Base-by-base conservation (phyloP, 257 asterid species). In the Solanum microdontum region DNA sequence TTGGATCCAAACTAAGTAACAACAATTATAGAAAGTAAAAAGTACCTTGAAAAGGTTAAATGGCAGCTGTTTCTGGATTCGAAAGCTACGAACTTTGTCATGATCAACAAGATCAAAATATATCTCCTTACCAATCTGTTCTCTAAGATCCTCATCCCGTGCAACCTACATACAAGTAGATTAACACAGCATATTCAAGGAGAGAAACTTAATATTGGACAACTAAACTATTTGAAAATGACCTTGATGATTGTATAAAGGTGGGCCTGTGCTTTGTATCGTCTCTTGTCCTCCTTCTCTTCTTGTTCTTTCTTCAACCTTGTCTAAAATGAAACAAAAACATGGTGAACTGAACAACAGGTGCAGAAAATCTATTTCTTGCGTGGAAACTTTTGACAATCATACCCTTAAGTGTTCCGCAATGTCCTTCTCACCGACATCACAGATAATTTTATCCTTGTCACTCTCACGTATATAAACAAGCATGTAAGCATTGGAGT, bases 401-500 rank as follows among this genome's bases (percentile, higher is more conserved):
- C 87, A 90, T 92, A 97, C 99, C 95, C 96, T 91, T 72, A 97
- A 98, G 93, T 97, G 99, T 83, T 97, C 98, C 4, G 99, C 99
- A 76, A 97, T 94, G 92, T 97, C 99, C 91, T 96, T 97, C 96
- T 97, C 99, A 89, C 93, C 98, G 87, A 95, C 99, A 87, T 96
- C 98, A 88, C 99, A 97, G 33, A 97, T 94, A 84, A 96, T 97
- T 93, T 96, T 96, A 90, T 95, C 99, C 94, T 95, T 96, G 94
- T 97, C 99, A 86, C 96, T 94, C 90, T 92, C 98, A 89, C 99
- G 95, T 89, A 97, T 94, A 91, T 97, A 97, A 87, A 96, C 99
- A 91, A 97, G 99, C 99, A 97, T 97, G 94, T 97, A 97, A 24
- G 99, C 99, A 89, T 97, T 97, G 74, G 99, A 97, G 93, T 94